Base-by-base conservation (phyloP, 1,139 yeast genomes). In the Lodderomyces parapsilosis region DNA sequence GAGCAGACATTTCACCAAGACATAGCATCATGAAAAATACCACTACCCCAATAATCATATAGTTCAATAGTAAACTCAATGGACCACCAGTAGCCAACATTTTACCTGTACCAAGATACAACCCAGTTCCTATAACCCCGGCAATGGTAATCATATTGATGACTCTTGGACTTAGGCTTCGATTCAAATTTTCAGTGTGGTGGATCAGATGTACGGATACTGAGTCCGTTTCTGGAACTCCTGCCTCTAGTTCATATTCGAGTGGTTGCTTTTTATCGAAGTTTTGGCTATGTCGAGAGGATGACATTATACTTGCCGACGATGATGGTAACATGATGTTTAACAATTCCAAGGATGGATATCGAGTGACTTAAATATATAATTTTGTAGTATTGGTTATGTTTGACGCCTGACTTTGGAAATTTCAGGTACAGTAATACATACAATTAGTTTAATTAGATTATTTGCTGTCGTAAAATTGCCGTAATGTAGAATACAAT, bases 81-180 rank as follows among this genome's bases (percentile, higher is more conserved):
- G 90, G 89, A 14, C 90, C 90, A 46, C 86, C 87, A 15, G 58
- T 60, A 20, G 77, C 70, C 41, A 83, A 63, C 4, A 86, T 76
- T 42, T 72, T 74, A 4, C 86, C 85, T 0, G 86, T 75, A 27
- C 87, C 85, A 40, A 83, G 65, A 48, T 81, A 74, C 41, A 85
- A 63, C 44, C 93, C 93, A 3, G 89, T 80, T 13, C 89, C 88
- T 41, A 81, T 80, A 44, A 79, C 77, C 8, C 87, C 87, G 2
- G 84, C 86, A 44, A 81, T 68, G 32, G 86, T 77, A 59, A 81
- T 79, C 86, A 81, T 78, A 48, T 76, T 77, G 42, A 81, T 68
- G 47, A 78, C 81, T 38, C 85, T 63, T 1, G 78, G 71, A n/a
- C 71, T 59, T 48, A 79, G 60, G 23, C 75, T 62, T 53, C 85